A percentile compares a stretch with the other conserved stretches of the same genome.
These are phyloP conservation scores for Magnaporthales sp. DNA, from an alignment of 2,329 filamentous ascomycete species.

Conservation along the genomic window DNA sequence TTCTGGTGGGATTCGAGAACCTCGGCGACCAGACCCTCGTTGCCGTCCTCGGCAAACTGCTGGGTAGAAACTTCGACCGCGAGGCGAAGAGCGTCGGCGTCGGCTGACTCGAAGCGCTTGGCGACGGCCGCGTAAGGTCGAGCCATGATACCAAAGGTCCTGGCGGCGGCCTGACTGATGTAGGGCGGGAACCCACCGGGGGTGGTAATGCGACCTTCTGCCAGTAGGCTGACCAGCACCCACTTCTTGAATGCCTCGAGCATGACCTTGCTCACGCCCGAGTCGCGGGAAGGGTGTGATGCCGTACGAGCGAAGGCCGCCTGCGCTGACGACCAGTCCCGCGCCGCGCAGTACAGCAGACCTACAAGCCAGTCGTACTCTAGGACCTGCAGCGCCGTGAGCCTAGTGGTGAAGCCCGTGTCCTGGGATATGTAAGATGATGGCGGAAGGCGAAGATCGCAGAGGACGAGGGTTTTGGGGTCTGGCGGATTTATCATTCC, in stretches of 20 bases:
- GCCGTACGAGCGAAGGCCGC: slow-evolving; percentile 57
- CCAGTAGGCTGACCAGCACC: slow-evolving; percentile 67
- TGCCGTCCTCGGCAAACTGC: slow-evolving; percentile 62
- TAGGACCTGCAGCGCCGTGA: slow-evolving; percentile 47
- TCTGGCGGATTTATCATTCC: slow-evolving; percentile 24
- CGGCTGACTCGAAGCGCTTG: slow-evolving; percentile 51
- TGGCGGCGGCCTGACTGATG: slow-evolving; percentile 42
- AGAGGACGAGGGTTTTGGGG: slow-evolving; percentile 23
- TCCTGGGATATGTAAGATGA: slow-evolving; percentile 49
- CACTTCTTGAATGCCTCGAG: slow-evolving; percentile 89
- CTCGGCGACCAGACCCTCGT: slow-evolving; percentile 60
- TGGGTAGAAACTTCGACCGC: slow-evolving; percentile 48
- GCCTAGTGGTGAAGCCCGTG: slow-evolving; percentile 45
- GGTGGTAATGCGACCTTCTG: slow-evolving; percentile 47
- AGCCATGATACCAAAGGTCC: slow-evolving; percentile 47
- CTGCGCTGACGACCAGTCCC: slow-evolving; percentile 54
- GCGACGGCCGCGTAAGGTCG: slow-evolving; percentile 66
- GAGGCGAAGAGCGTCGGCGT: slow-evolving; percentile 48
- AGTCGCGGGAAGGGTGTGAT: slow-evolving; percentile 55
- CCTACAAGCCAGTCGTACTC: slow-evolving; percentile 63
- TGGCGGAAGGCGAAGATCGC: slow-evolving; percentile 35
- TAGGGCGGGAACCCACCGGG: slow-evolving; percentile 40
- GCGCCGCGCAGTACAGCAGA: slow-evolving; percentile 53
- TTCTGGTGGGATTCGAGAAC: slow-evolving; percentile 64
- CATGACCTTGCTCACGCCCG: slow-evolving; percentile 67